Percentiles rank a stretch among this genome's conserved stretches.
These are phyloP conservation scores for Penicillium occitanis DNA, from an alignment of 2,329 filamentous ascomycete genomes.

Conservation along the genomic window DNA sequence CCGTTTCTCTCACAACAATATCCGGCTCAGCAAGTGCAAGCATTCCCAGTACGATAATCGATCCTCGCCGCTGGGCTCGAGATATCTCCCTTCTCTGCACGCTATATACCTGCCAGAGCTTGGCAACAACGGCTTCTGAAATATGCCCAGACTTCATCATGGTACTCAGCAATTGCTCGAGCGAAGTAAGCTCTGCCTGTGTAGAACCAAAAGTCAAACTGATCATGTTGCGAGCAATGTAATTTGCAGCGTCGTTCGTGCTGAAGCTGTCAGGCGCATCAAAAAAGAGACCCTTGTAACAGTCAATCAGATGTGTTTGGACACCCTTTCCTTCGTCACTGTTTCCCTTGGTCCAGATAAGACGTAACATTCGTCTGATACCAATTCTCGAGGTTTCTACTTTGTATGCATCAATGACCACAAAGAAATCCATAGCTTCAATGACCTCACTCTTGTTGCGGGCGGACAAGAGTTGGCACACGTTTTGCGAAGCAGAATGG, in stretches of 20 bases:
- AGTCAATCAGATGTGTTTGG: constrained; percentile 93
- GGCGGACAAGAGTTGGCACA: constrained; percentile 85
- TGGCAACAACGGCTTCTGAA: constrained; percentile 79
- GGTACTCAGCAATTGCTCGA: constrained; percentile 90
- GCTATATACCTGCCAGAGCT: constrained; percentile 97
- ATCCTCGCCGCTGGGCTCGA: constrained; percentile 80
- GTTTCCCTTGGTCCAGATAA: constrained; percentile 99
- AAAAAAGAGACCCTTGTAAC: constrained; percentile 94
- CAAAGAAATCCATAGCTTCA: constrained; percentile 98
- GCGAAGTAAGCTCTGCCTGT: constrained; percentile 87
- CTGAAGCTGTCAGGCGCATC: constrained; percentile 88
- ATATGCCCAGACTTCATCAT: constrained; percentile 96
- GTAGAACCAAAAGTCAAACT: constrained; percentile 95
- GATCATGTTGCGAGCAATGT: constrained; percentile 97
- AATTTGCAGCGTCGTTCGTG: constrained; percentile 87
- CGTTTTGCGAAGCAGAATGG: constrained; percentile 74
- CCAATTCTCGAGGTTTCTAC: constrained; percentile 89
- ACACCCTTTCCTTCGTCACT: constrained; percentile 98
- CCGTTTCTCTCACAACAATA: constrained; percentile 92
- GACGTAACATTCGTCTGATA: constrained; percentile 89
- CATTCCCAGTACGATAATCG: constrained; percentile 97
- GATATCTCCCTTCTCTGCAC: constrained; percentile 93
- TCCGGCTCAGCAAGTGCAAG: constrained; percentile 87
- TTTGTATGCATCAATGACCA: constrained; percentile 92
- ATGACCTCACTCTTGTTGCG: constrained; percentile 99